Conservation (phyloP, 164 flowering plant genomes). For the Piper longum region DNA sequence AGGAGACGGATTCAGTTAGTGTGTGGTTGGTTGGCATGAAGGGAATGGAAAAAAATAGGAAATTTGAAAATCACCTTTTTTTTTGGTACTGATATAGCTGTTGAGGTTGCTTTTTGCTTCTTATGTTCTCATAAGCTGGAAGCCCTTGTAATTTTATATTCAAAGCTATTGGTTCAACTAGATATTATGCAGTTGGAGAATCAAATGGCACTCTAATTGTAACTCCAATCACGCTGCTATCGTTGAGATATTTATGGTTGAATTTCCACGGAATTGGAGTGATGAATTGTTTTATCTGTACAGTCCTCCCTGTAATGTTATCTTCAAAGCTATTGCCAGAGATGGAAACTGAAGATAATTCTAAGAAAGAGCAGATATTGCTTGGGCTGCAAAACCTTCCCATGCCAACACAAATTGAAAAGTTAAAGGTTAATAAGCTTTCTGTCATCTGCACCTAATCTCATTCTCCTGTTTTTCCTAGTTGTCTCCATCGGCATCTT, state of each 20-base stretch:
- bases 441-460: too few relatives aligned
- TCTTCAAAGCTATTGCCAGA: conserved; percentile 69
- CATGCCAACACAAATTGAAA: conserved; percentile 47
- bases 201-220: too few relatives aligned
- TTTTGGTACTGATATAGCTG: not conserved
- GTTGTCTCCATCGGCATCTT: not conserved
- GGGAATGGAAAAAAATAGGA: too few relatives aligned
- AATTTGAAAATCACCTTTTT: too few relatives aligned
- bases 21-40: too few relatives aligned
- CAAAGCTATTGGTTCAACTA: conserved; percentile 48
- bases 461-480: not conserved
- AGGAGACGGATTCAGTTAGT: too few relatives aligned
- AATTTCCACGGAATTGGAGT: not conserved
- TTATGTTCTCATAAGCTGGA: conserved; percentile 29
- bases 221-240: too few relatives aligned
- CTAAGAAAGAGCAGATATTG: too few relatives aligned
- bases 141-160: conserved; percentile 76
- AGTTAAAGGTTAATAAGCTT: conserved; percentile 47
- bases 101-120: not conserved
- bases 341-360: too few relatives aligned
- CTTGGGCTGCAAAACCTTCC: too few relatives aligned
- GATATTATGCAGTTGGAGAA: too few relatives aligned
- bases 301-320: conserved; percentile 92
- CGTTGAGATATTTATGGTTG: not conserved
- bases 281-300: not conserved